Conservation (phyloP, 768 basidiomycete species). For the Termitomyces sp. region DNA sequence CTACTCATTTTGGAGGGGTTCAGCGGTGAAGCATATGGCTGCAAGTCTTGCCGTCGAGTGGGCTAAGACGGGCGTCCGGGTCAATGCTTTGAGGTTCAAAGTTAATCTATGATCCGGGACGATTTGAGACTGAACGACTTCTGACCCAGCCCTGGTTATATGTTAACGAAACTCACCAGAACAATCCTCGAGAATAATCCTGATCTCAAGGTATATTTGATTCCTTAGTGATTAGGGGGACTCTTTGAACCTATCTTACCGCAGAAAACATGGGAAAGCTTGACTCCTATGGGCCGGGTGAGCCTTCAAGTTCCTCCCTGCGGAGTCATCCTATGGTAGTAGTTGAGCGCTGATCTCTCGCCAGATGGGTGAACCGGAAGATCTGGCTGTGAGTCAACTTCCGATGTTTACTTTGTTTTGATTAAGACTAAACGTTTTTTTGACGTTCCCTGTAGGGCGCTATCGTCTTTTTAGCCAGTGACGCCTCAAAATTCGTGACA, state of each 20-base stretch:
- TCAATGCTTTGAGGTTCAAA: constrained; percentile 69
- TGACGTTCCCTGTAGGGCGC: constrained; percentile 53
- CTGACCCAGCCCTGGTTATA: constrained; percentile 77
- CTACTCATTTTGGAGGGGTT: background rate
- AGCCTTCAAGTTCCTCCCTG: constrained; percentile 17
- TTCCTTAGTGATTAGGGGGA: background rate
- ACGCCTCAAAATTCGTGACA: constrained; percentile 88
- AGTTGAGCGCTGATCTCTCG: background rate
- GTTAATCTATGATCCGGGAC: background rate
- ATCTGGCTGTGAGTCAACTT: constrained; percentile 58
- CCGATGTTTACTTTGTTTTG: background rate
- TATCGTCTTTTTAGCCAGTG: constrained; percentile 84
- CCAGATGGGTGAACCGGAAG: constrained; percentile 90
- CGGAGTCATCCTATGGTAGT: constrained; percentile 2
- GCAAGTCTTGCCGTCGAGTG: constrained; percentile 91
- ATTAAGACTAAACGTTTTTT: background rate
- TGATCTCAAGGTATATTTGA: constrained; percentile 61
- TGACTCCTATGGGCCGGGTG: constrained; percentile 86
- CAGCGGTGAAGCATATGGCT: constrained; percentile 92
- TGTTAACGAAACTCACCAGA: constrained; percentile 85
- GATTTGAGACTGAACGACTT: background rate
- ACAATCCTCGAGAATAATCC: constrained; percentile 71
- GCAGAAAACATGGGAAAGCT: constrained; percentile 76
- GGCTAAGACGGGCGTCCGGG: constrained; percentile 85
- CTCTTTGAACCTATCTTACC: constrained; percentile 3